phyloP scores from a whole-genome alignment of 2,329 filamentous ascomycete species.

The Apiospora pterosperma region DNA sequence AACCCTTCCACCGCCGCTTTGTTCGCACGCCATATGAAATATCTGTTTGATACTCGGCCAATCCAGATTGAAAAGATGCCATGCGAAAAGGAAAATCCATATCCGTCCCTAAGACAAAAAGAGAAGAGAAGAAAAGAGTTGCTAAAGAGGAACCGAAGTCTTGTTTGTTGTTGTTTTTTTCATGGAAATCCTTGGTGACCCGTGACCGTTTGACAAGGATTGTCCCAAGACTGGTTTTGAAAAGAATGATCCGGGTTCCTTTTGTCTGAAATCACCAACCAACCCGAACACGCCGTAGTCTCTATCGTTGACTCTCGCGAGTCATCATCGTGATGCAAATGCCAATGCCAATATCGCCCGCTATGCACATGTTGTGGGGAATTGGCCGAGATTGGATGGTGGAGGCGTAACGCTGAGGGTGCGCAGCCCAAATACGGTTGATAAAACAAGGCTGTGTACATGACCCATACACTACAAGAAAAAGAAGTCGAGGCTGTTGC shows the following conservation, averaged over 20 bases:
- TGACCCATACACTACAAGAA: conserved; percentile 10
- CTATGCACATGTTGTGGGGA: conserved; percentile 6
- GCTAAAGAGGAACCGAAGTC: not conserved
- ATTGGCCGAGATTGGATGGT: not conserved
- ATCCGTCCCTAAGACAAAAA: not conserved
- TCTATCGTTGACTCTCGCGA: not conserved
- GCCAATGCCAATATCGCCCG: conserved; percentile 6
- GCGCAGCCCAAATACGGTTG: conserved; percentile 6
- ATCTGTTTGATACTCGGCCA: not conserved
- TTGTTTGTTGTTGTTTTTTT: no score
- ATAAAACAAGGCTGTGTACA: conserved; percentile 7
- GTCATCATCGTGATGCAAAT: conserved; percentile 12
- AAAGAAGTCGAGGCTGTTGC: conserved; percentile 2
- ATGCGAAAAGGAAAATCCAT: not conserved
- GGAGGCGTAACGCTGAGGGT: not conserved
- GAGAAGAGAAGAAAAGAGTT: not conserved
- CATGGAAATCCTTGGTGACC: not conserved
- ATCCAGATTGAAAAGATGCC: not conserved
- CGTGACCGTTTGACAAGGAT: not conserved
- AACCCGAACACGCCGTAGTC: not conserved
- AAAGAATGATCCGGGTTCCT: not conserved
- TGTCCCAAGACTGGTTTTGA: not conserved
- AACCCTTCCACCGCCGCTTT: not conserved
- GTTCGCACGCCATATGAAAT: not conserved
- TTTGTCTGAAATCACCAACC: not conserved